phyloP scores from a whole-genome alignment of 306 rosid species.

The Medicago lupulina region DNA sequence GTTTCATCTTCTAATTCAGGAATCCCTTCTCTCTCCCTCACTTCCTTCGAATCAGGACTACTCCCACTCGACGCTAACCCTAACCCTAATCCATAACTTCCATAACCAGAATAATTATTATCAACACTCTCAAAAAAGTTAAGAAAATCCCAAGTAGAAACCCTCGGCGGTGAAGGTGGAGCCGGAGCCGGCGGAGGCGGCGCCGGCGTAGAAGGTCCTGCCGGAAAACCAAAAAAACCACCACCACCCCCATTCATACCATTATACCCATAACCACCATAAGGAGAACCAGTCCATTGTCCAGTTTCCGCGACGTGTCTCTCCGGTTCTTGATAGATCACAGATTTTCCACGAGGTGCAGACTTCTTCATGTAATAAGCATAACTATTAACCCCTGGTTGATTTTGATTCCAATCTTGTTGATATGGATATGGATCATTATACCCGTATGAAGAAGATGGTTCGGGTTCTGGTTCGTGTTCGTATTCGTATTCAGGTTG shows the following conservation, averaged over 20 bases:
- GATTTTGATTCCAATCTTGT: slow-evolving; percentile 42
- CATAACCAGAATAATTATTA: slow-evolving; percentile 55
- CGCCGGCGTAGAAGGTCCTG: slow-evolving; percentile 52
- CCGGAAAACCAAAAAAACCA: slow-evolving; percentile 66
- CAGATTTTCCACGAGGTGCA: slow-evolving; percentile 57
- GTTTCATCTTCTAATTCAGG: slow-evolving; percentile 97
- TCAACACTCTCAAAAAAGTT: slow-evolving; percentile 75
- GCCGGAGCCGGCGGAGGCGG: slow-evolving; percentile 65
- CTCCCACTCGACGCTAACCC: slow-evolving; percentile 65
- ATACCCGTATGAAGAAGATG: slow-evolving; percentile 25
- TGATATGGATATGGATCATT: slow-evolving; percentile 36
- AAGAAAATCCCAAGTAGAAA: slow-evolving; percentile 80
- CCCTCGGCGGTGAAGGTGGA: slow-evolving; percentile 93
- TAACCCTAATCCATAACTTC: slow-evolving; percentile 35
- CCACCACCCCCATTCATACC: neutral
- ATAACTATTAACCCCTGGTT: slow-evolving; percentile 44
- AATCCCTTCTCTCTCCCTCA: slow-evolving; percentile 96
- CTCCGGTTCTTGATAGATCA: slow-evolving; percentile 63
- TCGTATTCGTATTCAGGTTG: neutral
- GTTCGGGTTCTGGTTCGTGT: neutral
- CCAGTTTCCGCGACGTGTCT: slow-evolving; percentile 49
- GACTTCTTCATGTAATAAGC: slow-evolving; percentile 74
- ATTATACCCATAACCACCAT: slow-evolving; percentile 44
- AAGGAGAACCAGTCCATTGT: slow-evolving; percentile 54
- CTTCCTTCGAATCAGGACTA: slow-evolving; percentile 92